Evolutionary conservation across 192 early-diverging fungal genomes (phyloP).

Genomic region (Backusella sp.): DNA sequence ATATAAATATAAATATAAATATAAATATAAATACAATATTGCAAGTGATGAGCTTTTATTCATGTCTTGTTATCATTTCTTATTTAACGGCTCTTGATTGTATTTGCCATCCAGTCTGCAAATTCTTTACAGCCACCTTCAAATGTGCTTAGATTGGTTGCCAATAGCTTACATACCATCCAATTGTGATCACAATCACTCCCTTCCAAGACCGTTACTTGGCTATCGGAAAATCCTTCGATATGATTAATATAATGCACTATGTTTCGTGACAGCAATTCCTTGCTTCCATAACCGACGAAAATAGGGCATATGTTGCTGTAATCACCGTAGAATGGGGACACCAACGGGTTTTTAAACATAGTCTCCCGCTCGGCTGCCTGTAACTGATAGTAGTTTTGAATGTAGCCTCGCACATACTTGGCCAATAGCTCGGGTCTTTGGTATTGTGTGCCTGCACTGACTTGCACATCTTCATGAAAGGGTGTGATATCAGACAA

Average conservation of each 20-base stretch:
- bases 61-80: neutral
- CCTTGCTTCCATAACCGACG: constrained; percentile 11
- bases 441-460: neutral
- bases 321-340: constrained; percentile 15
- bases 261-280: neutral
- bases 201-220: neutral
- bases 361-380: neutral
- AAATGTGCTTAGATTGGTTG: neutral
- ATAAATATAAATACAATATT: neutral
- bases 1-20: too few relatives aligned
- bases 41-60: neutral
- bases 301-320: neutral
- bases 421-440: neutral
- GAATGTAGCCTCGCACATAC: neutral
- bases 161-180: neutral
- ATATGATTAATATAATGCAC: neutral
- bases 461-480: neutral
- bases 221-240: neutral
- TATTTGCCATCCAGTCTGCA: neutral
- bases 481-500: constrained; percentile 4
- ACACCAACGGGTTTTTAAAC: neutral
- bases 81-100: neutral
- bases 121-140: neutral
- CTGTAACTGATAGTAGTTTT: neutral
- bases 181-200: neutral